Conservation (phyloP, 192 early-diverging fungal genomes). For the Gigaspora rosea region DNA sequence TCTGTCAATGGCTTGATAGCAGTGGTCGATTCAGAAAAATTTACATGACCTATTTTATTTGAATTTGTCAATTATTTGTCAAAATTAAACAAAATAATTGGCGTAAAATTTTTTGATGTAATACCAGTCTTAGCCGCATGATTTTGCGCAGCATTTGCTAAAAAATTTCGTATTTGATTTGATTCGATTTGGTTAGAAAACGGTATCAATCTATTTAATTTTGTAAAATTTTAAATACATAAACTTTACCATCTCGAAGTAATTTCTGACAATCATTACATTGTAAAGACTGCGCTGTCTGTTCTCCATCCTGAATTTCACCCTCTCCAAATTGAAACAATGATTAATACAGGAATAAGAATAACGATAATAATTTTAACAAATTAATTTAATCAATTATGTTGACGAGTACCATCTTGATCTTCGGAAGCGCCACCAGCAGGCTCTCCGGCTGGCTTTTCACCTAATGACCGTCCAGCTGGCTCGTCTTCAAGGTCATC, state of each 20-base stretch:
- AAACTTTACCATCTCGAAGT: slow-evolving; percentile 65
- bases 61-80: neutral
- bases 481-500: slow-evolving; percentile 69
- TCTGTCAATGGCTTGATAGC: slow-evolving; percentile 79
- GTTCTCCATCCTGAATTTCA: slow-evolving; percentile 69
- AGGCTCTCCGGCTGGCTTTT: slow-evolving; percentile 24
- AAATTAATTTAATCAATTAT: neutral
- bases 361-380: neutral
- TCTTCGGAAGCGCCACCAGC: slow-evolving; percentile 24
- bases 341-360: slow-evolving; percentile 19
- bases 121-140: slow-evolving; percentile 68
- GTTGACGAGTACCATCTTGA: slow-evolving; percentile 37
- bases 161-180: neutral
- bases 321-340: slow-evolving; percentile 47
- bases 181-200: slow-evolving; percentile 2
- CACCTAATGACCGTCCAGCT: slow-evolving; percentile 45
- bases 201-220: neutral
- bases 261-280: slow-evolving; percentile 84
- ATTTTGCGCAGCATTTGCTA: slow-evolving; percentile 69
- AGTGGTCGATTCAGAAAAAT: slow-evolving; percentile 76
- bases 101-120: neutral
- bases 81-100: neutral
- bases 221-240: neutral
- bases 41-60: slow-evolving; percentile 51
- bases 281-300: slow-evolving; percentile 74